Evolutionary conservation across 176 grass and related monocot genomes (phyloP).

Genomic region (Hyparrhenia diplandra): DNA sequence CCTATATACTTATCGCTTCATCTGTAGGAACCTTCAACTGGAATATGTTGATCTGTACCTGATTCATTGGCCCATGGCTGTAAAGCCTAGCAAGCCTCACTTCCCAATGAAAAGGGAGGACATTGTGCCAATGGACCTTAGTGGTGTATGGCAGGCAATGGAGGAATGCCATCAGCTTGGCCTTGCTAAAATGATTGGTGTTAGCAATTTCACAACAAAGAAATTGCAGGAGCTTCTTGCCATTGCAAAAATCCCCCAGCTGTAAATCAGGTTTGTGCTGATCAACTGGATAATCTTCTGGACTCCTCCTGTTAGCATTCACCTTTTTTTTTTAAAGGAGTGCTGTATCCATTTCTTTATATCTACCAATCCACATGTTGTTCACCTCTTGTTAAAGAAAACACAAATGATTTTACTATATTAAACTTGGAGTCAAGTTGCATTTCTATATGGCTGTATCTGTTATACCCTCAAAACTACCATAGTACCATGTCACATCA

Average conservation of each 20-base stretch:
- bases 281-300: slow-evolving; percentile 7
- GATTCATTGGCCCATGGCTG: slow-evolving; percentile 48
- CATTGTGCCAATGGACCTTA: slow-evolving; percentile 42
- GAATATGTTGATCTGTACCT: slow-evolving; percentile 74
- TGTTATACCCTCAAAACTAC: not conserved
- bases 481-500: not conserved
- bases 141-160: slow-evolving; percentile 53
- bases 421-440: not conserved
- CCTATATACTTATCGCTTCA: not conserved
- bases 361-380: not conserved
- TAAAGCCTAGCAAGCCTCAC: slow-evolving; percentile 38
- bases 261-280: slow-evolving; percentile 55
- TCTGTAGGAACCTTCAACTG: slow-evolving; percentile 47
- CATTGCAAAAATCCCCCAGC: slow-evolving; percentile 41
- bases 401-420: not conserved
- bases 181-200: slow-evolving; percentile 56
- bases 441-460: not conserved
- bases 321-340: not conserved
- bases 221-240: slow-evolving; percentile 48
- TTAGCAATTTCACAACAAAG: slow-evolving; percentile 68
- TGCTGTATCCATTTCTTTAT: not conserved
- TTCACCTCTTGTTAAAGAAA: not conserved
- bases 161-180: slow-evolving; percentile 59
- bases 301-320: not conserved
- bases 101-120: slow-evolving; percentile 45